Base-by-base conservation (phyloP, 139 green algal genomes). In the Medakamo hakoo region DNA sequence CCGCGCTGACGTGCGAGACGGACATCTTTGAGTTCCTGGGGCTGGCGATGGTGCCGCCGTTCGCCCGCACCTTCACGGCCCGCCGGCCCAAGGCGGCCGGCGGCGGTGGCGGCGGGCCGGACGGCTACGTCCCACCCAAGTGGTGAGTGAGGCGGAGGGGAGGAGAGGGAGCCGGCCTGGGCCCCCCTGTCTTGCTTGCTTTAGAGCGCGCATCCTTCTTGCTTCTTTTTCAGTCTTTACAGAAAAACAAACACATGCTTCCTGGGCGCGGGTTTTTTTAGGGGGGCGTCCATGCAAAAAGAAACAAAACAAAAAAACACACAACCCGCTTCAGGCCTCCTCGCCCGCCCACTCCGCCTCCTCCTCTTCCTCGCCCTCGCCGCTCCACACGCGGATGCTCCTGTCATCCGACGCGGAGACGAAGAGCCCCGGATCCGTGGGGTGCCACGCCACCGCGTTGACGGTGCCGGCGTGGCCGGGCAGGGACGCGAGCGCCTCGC, bases 371-470 rank as follows among this genome's bases (percentile, higher is more conserved):
- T 52, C 40, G 40, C 9, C 9, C 40, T 21, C 9, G 9, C 40
- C 40, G n/a, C n/a, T n/a, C 67, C 63, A 78, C n/a, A 72, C 64
- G 19, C 62, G 40, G 1, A 78, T 31, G 4, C 56, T 68, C 21
- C 30, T 32, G 27, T 78, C 72, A 21, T 78, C 72, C 0, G 67
- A 73, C 16, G 49, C 66, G 1, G 63, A 74, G 28, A 61, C 72
- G 4, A 78, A 27, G 20, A 74, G 62, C 28, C 63, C 62, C 4
- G 59, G 63, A 75, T 96, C 88, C 60, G 93, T 82, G 2, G 85
- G 91, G 71, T 89, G 91, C 30, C 85, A 95, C 0, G 91, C 90
- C 58, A 96, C 86, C 3, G 77, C 70, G 63, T 95, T 95, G 32
- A 92, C 81, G 2, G 82, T 86, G 3, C 73, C 81, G 9, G 67